Evolutionary conservation across 2,329 filamentous ascomycete genomes (phyloP).

Genomic region (Cladosporium sp.): DNA sequence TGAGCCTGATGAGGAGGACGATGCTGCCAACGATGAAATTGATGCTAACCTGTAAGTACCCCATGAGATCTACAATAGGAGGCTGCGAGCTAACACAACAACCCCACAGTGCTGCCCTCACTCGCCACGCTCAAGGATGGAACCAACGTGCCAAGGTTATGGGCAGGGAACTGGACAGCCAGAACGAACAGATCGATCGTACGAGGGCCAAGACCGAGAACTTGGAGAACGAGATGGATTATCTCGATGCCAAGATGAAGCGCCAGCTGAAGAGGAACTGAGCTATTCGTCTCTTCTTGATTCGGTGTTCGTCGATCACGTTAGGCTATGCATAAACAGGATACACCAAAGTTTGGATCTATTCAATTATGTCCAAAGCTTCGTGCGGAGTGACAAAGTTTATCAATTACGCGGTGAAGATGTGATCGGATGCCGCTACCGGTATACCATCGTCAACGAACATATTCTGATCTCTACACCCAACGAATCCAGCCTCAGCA

Average conservation of each 20-base stretch:
- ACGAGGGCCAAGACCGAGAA: constrained; percentile 69
- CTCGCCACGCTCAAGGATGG: constrained; percentile 65
- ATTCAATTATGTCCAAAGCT: no score
- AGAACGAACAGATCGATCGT: constrained; percentile 75
- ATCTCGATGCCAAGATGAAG: constrained; percentile 12
- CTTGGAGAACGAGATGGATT: constrained; percentile 9
- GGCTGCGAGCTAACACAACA: constrained; percentile 38
- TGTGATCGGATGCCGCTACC: no score
- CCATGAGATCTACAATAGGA: no score
- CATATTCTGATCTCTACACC: no score
- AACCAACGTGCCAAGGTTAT: constrained; percentile 74
- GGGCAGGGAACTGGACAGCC: constrained; percentile 70
- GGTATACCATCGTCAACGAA: no score
- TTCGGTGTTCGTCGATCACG: background rate
- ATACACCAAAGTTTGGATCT: no score
- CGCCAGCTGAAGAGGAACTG: constrained; percentile 12
- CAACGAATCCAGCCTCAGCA: no score
- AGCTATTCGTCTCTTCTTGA: background rate
- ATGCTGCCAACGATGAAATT: constrained; percentile 57
- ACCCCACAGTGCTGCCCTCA: constrained; percentile 51
- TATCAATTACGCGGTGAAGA: no score
- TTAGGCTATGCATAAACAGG: background rate
- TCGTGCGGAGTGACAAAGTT: no score
- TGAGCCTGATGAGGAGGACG: constrained; percentile 71
- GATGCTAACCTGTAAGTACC: constrained; percentile 39